Percentiles rank a stretch among this genome's conserved stretches.
These are phyloP conservation scores for Blastobotrys arbuscula DNA, from an alignment of 1,139 yeast genomes.

Conservation along the genomic window DNA sequence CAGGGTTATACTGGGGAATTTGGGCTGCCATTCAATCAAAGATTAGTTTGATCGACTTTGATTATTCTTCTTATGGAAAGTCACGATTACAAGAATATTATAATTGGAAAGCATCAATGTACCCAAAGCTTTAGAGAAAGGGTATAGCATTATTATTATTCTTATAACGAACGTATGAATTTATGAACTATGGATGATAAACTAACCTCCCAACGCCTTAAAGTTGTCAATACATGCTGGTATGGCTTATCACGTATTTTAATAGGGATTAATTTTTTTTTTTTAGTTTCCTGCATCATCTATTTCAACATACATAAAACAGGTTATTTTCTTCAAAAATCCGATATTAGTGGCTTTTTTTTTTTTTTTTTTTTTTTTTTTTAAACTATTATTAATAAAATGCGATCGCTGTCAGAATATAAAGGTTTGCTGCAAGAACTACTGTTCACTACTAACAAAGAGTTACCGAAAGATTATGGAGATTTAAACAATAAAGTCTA, in stretches of 20 bases:
- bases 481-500: slow-evolving; percentile 41
- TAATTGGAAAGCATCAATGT: slow-evolving; percentile 47
- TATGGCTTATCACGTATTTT: too few relatives aligned
- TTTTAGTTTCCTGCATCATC: background rate
- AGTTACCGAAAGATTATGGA: slow-evolving; percentile 32
- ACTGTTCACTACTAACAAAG: slow-evolving; percentile 17
- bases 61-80: slow-evolving; percentile 57
- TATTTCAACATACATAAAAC: background rate
- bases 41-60: slow-evolving; percentile 68
- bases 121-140: slow-evolving; percentile 10
- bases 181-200: too few relatives aligned
- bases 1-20: slow-evolving; percentile 81
- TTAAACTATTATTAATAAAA: background rate
- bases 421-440: background rate
- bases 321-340: too few relatives aligned
- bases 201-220: too few relatives aligned
- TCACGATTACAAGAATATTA: slow-evolving; percentile 62
- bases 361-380: background rate
- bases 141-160: background rate
- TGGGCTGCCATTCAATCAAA: slow-evolving; percentile 78
- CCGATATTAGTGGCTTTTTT: too few relatives aligned
- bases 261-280: background rate
- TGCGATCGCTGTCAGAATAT: background rate
- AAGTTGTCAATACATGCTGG: too few relatives aligned
- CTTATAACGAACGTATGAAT: too few relatives aligned